Evolutionary conservation across 2,329 filamentous ascomycete species (phyloP).

Genomic region (Ceratocystis eucalypticola): DNA sequence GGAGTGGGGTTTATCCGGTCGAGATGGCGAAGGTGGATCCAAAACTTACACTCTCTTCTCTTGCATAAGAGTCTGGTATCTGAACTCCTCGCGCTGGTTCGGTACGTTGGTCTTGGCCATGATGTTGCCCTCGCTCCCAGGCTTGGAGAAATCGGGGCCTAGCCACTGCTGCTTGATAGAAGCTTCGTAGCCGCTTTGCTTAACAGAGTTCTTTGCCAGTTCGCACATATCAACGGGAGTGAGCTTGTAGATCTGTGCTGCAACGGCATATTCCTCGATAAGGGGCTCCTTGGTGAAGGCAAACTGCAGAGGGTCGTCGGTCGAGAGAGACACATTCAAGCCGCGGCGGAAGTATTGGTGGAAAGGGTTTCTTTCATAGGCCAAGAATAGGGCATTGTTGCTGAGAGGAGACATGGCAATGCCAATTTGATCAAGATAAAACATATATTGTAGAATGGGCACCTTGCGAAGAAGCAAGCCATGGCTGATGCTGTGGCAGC

Average conservation of each 20-base stretch:
- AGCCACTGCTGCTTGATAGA: slow-evolving; percentile 86
- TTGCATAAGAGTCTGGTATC: slow-evolving; percentile 71
- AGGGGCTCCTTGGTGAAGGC: slow-evolving; percentile 96
- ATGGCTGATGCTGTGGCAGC: slow-evolving; percentile 94
- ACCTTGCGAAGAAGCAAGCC: slow-evolving; percentile 87
- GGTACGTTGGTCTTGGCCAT: slow-evolving; percentile 96
- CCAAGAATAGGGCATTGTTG: slow-evolving; percentile 92
- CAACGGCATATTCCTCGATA: slow-evolving; percentile 96
- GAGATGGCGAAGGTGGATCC: neutral
- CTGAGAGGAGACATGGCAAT: slow-evolving; percentile 98
- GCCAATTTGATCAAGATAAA: slow-evolving; percentile 94
- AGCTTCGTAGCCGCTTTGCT: slow-evolving; percentile 86
- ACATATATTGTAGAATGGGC: slow-evolving; percentile 87
- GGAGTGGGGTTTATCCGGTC: neutral
- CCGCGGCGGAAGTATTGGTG: slow-evolving; percentile 90
- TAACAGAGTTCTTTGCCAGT: slow-evolving; percentile 87
- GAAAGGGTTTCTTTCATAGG: slow-evolving; percentile 94
- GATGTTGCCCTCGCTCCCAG: slow-evolving; percentile 72
- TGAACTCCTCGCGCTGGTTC: slow-evolving; percentile 78
- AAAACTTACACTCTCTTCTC: slow-evolving; percentile 67
- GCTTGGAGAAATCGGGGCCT: slow-evolving; percentile 60
- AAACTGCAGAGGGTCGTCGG: slow-evolving; percentile 93
- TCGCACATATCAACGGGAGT: slow-evolving; percentile 98
- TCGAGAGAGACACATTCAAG: slow-evolving; percentile 88
- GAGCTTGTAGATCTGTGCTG: slow-evolving; percentile 96